Evolutionary conservation across 495 filamentous ascomycete species (phyloP), one percentile per base, ranked within the genome.

Genomic region (Penicillium chermesinum): DNA sequence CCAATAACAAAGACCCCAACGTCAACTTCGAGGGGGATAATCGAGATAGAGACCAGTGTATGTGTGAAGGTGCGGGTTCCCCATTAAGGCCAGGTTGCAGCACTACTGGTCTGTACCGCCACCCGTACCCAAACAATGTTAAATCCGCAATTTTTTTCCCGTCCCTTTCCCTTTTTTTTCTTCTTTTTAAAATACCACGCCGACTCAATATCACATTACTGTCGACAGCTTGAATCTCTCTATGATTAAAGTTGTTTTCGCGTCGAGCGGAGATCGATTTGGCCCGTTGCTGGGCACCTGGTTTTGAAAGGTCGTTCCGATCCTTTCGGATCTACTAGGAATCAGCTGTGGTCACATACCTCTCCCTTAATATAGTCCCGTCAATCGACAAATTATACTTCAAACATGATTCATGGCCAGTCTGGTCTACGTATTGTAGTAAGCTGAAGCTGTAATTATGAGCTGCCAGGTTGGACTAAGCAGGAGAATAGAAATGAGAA

Each of bases 221-320:
- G 63, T 72, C 73, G 74, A 69, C 82, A 81, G 63, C 70, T 74
- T 78, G 63, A 41, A 58, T 67, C 62, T 41, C 61, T 61, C 57
- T 41, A 66, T 78, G 70, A 64, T 60, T 32, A 69, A 72, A 67
- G 65, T 67, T 82, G 83, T 81, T 84, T 80, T 84, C 75, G 78
- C 73, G 76, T 83, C 85, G 80, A 62, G 83, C 84, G 82, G 63
- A 87, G 81, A 87, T 52, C 48, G 56, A 70, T 48, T 55, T 57
- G 60, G 77, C 84, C 82, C 80, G 78, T 86, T 73, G 82, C 84
- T 88, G 84, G 84, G 84, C 84, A 82, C 84, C 83, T 77, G 77
- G 67, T 63, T 80, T 86, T 75, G 81, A 87, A 77, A 75, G 69
- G 76, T 80, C 79, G 68, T 85, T 78, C 67, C 62, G 79, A 76